A percentile compares a stretch with the other conserved stretches of the same genome.
phyloP scores from a whole-genome alignment of 345 rosid genomes.

The Citropsis articulata region DNA sequence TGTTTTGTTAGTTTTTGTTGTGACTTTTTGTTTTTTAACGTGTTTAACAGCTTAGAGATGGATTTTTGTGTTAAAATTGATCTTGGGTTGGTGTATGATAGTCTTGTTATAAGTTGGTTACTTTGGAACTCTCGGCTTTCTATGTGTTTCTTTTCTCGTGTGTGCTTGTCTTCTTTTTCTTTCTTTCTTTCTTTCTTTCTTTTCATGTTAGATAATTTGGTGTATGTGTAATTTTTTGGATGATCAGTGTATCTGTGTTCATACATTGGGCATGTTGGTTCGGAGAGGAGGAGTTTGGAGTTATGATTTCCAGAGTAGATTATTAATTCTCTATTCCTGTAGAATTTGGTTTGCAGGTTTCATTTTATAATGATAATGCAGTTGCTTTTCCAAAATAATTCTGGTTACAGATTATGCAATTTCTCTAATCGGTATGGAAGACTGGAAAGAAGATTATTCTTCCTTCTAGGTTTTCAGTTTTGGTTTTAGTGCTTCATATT shows the following conservation, averaged over 20 bases:
- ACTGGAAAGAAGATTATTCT: background rate
- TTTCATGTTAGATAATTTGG: background rate
- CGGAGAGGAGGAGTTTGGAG: slow-evolving; percentile 1
- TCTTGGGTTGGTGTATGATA: slow-evolving; percentile 19
- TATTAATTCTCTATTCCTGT: slow-evolving; percentile 2
- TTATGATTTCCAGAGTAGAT: background rate
- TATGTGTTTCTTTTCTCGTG: background rate
- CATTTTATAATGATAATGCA: background rate
- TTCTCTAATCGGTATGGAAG: background rate
- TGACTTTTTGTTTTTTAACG: slow-evolving; percentile 23
- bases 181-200: background rate
- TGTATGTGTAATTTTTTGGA: slow-evolving; percentile 4
- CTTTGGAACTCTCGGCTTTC: slow-evolving; percentile 4
- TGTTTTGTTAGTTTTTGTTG: slow-evolving; percentile 8
- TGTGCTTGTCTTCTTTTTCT: background rate
- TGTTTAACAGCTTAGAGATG: slow-evolving; percentile 20
- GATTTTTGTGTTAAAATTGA: slow-evolving; percentile 19
- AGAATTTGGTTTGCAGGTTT: slow-evolving; percentile 18
- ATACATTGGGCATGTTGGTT: background rate
- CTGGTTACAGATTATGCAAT: background rate
- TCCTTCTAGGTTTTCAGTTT: slow-evolving; percentile 7
- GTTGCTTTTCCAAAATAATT: background rate
- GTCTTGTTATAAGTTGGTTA: slow-evolving; percentile 23
- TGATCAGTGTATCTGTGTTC: slow-evolving; percentile 7
- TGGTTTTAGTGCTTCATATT: background rate